A percentile compares a stretch with the other conserved stretches of the same genome.
phyloP scores from a whole-genome alignment of 257 asterid species.

The Euphrasia confusa region DNA sequence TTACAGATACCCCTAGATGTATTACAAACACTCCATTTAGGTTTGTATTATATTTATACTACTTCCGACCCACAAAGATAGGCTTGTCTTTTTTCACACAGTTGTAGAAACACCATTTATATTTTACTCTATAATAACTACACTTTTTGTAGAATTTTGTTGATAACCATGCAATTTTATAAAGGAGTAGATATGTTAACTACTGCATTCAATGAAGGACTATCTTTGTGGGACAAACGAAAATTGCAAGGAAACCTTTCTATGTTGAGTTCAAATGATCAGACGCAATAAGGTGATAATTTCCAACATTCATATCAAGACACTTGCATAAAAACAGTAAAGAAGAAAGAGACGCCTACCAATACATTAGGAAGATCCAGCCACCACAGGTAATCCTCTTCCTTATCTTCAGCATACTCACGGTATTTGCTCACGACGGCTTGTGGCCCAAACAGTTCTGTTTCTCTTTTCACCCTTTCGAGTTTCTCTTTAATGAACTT shows the following conservation, averaged over 20 bases:
- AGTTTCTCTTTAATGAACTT: slow-evolving; percentile 59
- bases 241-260: too few species aligned
- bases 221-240: too few species aligned
- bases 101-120: too few species aligned
- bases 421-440: slow-evolving; percentile 95
- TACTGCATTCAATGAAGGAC: too few species aligned
- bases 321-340: background rate
- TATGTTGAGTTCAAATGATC: slow-evolving; percentile 3
- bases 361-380: slow-evolving; percentile 75
- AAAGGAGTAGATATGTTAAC: too few species aligned
- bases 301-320: slow-evolving; percentile 3
- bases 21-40: background rate
- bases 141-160: too few species aligned
- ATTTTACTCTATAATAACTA: too few species aligned
- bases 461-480: slow-evolving; percentile 79
- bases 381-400: slow-evolving; percentile 96
- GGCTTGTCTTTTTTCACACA: too few species aligned
- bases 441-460: slow-evolving; percentile 87
- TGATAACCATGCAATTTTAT: too few species aligned
- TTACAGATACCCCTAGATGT: background rate
- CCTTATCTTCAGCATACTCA: slow-evolving; percentile 79
- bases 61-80: too few species aligned
- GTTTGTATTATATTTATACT: background rate
- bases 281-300: slow-evolving; percentile 8
- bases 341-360: slow-evolving; percentile 38